Conservation (phyloP, 139 green algal genomes). For the Closterium sp. region DNA sequence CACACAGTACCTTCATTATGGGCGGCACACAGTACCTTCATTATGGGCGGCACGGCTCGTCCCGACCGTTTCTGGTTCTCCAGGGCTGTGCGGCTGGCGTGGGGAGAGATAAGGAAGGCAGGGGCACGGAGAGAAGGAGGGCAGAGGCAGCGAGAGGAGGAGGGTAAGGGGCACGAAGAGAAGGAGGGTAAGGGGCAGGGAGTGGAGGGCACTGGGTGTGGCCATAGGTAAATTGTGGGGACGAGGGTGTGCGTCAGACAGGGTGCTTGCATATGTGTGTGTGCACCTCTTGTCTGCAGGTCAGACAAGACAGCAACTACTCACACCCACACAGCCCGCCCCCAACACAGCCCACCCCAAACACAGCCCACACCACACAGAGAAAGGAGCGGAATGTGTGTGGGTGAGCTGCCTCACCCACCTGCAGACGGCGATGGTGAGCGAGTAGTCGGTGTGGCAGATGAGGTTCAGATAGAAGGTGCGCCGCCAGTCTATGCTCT, state of each 20-base stretch:
- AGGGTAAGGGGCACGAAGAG: too few relatives aligned
- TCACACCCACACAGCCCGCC: too few relatives aligned
- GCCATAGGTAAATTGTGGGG: not conserved
- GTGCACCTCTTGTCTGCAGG: too few relatives aligned
- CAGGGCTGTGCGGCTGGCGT: not conserved
- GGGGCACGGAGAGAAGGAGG: too few relatives aligned
- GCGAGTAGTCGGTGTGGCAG: slow-evolving; percentile 26
- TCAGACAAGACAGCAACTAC: too few relatives aligned
- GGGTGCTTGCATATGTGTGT: not conserved
- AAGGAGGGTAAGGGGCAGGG: too few relatives aligned
- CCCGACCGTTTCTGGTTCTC: not conserved
- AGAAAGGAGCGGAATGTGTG: too few relatives aligned
- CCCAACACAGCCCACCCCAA: too few relatives aligned
- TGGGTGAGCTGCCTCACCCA: too few relatives aligned
- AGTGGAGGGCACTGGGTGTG: too few relatives aligned
- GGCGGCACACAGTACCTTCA: not conserved
- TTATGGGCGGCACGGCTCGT: not conserved
- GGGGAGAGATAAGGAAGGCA: not conserved
- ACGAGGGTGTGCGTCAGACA: not conserved
- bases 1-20: not conserved
- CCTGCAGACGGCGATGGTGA: slow-evolving; percentile 53
- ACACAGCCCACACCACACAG: too few relatives aligned
- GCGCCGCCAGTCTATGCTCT: slow-evolving; percentile 43
- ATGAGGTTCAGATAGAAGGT: slow-evolving; percentile 55
- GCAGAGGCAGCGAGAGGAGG: too few relatives aligned